Base-by-base conservation (phyloP, 1,139 yeast genomes). In the Yamadazyma kanchanaburiensis region DNA sequence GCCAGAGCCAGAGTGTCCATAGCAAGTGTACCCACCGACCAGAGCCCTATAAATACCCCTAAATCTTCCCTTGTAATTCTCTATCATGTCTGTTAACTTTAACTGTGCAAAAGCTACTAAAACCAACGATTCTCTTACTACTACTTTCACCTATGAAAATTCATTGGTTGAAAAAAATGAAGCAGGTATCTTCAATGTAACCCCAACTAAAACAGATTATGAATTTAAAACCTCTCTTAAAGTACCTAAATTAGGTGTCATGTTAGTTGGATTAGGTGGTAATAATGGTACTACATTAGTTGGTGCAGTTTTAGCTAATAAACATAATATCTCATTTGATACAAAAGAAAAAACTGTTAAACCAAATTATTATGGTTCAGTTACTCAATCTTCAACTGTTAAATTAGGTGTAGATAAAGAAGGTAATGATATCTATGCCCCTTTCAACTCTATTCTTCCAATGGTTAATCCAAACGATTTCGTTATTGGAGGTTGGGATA, bases 181-280 rank as follows among this genome's bases (percentile, higher is more conserved):
- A 22, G 68, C 68, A 19, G 94, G 87, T 29, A 60, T 67, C 41
- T 73, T 74, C 50, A 61, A 64, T 32, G 95, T 88, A 33, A 77
- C 81, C 15, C 95, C 95, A 13, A 75, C 83, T 38, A 57, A 73
- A 35, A 71, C 71, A 42, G 84, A 86, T 43, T 86, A 87, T 55
- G 83, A 87, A 53, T 89, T 89, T 72, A 85, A 86, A 60, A 80
- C 86, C 31, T 94, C 87, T 50, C 70, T 86, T 55, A 74, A 71
- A 42, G 80, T 82, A 33, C 95, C 96, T 46, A 87, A 82, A 63
- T 76, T 88, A 33, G 97, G 96, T 53, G 69, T 89, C 42, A 64
- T 89, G 77, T 73, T 89, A 45, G 96, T 89, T 32, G 97, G 97
- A 46, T 73, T 88, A 46, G 97, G 96, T 50, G 97, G 97, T 64